These are phyloP conservation scores for Panellus pusillus DNA, from an alignment of 768 basidiomycete species.

Conservation along the genomic window DNA sequence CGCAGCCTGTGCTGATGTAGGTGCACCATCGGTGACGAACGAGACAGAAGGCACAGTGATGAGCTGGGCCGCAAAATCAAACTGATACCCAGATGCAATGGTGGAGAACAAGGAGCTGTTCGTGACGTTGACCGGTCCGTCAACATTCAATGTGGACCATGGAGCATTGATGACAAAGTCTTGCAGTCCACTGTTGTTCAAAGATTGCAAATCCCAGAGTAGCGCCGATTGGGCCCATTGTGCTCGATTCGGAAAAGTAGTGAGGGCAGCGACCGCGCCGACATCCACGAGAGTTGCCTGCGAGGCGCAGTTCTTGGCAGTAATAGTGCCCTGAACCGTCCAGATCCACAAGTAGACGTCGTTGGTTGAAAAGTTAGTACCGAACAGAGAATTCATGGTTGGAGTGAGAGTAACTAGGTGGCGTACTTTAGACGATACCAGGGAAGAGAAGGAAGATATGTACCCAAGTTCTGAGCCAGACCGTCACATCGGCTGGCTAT, in stretches of 20 bases:
- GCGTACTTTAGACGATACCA: background rate
- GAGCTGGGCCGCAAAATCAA: conserved; percentile 60
- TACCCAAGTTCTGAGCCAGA: conserved; percentile 49
- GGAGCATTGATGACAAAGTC: conserved; percentile 47
- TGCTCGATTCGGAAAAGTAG: conserved; percentile 47
- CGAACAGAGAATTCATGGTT: conserved; percentile 46
- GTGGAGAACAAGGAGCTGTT: conserved; percentile 39
- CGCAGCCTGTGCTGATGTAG: conserved; percentile 43
- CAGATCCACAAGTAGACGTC: conserved; percentile 52
- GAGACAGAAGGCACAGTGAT: conserved; percentile 42
- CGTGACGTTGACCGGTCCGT: conserved; percentile 38
- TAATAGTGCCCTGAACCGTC: conserved; percentile 44
- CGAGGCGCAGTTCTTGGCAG: conserved; percentile 46
- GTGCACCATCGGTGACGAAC: conserved; percentile 49
- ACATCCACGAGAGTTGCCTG: conserved; percentile 60
- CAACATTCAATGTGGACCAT: conserved; percentile 44
- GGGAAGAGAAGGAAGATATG: background rate
- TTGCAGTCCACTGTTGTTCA: conserved; percentile 33
- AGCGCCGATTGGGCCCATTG: conserved; percentile 59
- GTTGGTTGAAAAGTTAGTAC: conserved; percentile 42
- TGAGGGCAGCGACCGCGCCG: conserved; percentile 40
- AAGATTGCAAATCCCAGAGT: conserved; percentile 52
- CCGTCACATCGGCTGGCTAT: conserved; percentile 44
- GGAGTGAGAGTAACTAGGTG: conserved; percentile 44
- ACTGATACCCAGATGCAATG: conserved; percentile 50